Base-by-base conservation (phyloP, 768 basidiomycete genomes). In the Lactarius vividus region DNA sequence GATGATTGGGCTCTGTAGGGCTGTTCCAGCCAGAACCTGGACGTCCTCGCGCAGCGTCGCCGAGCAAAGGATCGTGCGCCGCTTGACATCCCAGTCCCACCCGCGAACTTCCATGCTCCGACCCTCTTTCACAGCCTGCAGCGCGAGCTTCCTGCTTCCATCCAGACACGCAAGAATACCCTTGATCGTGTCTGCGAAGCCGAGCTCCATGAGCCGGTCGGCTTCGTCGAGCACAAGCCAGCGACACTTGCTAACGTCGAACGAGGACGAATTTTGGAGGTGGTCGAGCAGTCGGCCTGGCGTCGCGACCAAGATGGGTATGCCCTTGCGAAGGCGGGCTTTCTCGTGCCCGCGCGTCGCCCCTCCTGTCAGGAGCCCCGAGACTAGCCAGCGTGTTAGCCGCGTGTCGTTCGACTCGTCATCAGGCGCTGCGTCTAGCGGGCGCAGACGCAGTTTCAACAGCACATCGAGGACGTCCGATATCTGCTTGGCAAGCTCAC, bases 161-260 rank as follows among this genome's bases (percentile, higher is more conserved):
- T 98, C 94, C 26, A 99, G 76, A 11, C 90, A 88, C 72, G 88
- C 85, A 40, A 98, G 79, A 69, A 98, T 97, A 1, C 93, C 94
- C 63, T 84, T 85, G 72, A 99, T 91, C 0, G 94, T 93, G 73
- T 98, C 95, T 75, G 97, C 96, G 69, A 99, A 99, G 0, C 97
- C 97, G 52, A 98, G 85, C 69, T 98, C 96, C 96, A 98, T 98
- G 59, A 99, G 79, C 49, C 95, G 83, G 77, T 99, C 97, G 7
- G 96, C 96, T 79, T 99, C 97, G 74, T 99, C 97, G 29, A 98
- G 85, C 10, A 99, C 88, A 35, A 99, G 82, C 94, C 96, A 99
- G 56, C 92, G 86, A 74, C 92, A 93, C 78, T 96, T 96, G 60
- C 90, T 94, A 62, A 96, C 85, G 66, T 95, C 88, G 77, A 99